phyloP scores from a whole-genome alignment of 805 yeast genomes.

The Lipomyces starkeyi region DNA sequence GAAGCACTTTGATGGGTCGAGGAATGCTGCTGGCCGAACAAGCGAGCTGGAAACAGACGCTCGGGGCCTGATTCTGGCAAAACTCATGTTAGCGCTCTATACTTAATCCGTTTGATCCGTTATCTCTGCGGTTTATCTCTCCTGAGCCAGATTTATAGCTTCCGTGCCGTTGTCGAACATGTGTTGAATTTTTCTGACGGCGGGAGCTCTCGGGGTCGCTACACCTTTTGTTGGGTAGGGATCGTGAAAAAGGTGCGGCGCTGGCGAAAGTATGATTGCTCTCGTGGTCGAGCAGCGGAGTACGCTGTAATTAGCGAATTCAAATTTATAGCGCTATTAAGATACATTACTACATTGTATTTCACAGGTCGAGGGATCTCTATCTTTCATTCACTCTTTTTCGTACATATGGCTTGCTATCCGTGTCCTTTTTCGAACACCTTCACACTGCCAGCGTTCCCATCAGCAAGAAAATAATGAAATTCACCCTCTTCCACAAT shows the following conservation, averaged over 20 bases:
- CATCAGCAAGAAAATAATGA: conserved; percentile 33
- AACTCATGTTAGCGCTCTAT: neutral
- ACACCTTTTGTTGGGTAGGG: neutral
- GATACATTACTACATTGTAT: no score
- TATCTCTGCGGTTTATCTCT: neutral
- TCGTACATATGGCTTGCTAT: neutral
- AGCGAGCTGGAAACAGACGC: neutral
- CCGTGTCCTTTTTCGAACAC: conserved; percentile 29
- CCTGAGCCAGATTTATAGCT: neutral
- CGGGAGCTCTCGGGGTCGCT: neutral
- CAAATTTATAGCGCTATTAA: no score
- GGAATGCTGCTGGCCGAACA: neutral
- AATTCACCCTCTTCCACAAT: conserved; percentile 22
- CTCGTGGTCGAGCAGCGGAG: no score
- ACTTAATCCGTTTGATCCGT: neutral
- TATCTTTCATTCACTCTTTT: no score
- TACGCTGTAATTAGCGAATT: no score
- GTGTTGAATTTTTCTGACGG: neutral
- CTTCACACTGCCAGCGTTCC: conserved; percentile 24
- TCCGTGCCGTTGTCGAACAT: neutral
- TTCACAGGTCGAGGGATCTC: no score
- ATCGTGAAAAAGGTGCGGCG: no score
- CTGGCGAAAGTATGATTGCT: no score
- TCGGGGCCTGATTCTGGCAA: neutral
- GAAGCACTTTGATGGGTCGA: neutral